Base-by-base conservation (phyloP, 2,329 filamentous ascomycete genomes). In the Emydomyces testavorans region DNA sequence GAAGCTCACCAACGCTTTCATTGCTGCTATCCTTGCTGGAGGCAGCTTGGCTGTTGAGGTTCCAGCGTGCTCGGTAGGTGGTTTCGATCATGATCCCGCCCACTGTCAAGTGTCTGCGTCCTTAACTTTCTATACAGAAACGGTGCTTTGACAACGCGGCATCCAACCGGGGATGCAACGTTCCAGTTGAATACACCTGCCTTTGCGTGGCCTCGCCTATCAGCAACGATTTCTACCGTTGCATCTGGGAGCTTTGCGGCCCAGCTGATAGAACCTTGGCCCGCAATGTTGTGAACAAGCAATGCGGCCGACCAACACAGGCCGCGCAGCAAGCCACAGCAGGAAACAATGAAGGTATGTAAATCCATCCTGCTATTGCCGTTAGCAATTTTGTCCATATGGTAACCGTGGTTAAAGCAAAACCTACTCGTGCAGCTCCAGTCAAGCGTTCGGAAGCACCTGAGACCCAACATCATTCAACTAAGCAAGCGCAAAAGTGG, bases 221-320 rank as follows among this genome's bases (percentile, higher is more conserved):
- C 6, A 47, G 45, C 36, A 47, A 47, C 20, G 45, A 47, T 21
- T 47, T 47, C 13, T 40, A 47, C 29, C 45, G 21, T 11, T 47
- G 45, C 28, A 39, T 47, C 10, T 20, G 15, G 10, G 18, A 24
- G 18, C 45, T 21, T 11, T 47, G 45, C 45, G 35, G 28, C 16
- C n/a, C 24, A 13, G 15, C 10, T 1, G 45, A 47, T 26, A 24
- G 34, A 15, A 18, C 34, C 6, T 8, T 18, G 3, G 36, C 45
- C 28, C 45, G 45, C 3, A 16, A 16, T 13, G 16, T 47, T 10
- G 45, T 47, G n/a, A 40, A 47, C 16, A 23, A 26, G 11, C 45
- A 47, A 16, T 47, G 45, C n/a, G 36, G 28, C 6, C 45, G 45
- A 20, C 11, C 16, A 6, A 11, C 15, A 11, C n/a, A n/a, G 2